A percentile compares a stretch with the other conserved stretches of the same genome.
Evolutionary conservation across 2,329 filamentous ascomycete genomes (phyloP).

Genomic region (Nemania abortiva): DNA sequence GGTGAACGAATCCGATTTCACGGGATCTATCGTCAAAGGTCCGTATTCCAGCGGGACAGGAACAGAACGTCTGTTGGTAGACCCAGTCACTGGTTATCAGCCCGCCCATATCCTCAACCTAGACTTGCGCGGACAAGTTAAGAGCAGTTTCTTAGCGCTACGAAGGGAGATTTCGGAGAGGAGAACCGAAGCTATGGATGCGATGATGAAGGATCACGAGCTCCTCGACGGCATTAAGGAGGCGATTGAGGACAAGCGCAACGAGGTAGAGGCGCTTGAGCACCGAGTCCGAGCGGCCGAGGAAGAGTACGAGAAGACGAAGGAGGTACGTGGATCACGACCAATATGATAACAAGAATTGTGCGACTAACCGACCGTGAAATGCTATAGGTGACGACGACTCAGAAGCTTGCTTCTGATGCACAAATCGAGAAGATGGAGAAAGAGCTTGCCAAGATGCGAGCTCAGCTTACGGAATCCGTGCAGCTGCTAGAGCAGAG

Average conservation of each 20-base stretch:
- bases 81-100: constrained; percentile 87
- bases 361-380: constrained; percentile 35
- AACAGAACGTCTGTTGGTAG: constrained; percentile 83
- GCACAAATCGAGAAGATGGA: constrained; percentile 99
- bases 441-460: constrained; percentile 95
- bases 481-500: constrained; percentile 93
- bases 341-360: background rate
- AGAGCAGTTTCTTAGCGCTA: constrained; percentile 80
- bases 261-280: constrained; percentile 90
- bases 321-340: constrained; percentile 67
- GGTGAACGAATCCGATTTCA: constrained; percentile 86
- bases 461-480: constrained; percentile 82
- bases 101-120: constrained; percentile 89
- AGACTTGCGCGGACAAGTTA: constrained; percentile 85
- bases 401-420: constrained; percentile 89
- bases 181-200: constrained; percentile 82
- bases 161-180: constrained; percentile 94
- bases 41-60: constrained; percentile 59
- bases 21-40: constrained; percentile 68
- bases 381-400: constrained; percentile 69
- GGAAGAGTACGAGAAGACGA: constrained; percentile 93
- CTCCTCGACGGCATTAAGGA: constrained; percentile 95
- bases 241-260: constrained; percentile 93
- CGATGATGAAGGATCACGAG: constrained; percentile 94
- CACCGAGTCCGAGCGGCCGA: constrained; percentile 89